Percentiles rank a stretch among this genome's conserved stretches.
These are phyloP conservation scores for Xylariaceae sp. DNA, from an alignment of 2,329 filamentous ascomycete genomes.

Conservation along the genomic window DNA sequence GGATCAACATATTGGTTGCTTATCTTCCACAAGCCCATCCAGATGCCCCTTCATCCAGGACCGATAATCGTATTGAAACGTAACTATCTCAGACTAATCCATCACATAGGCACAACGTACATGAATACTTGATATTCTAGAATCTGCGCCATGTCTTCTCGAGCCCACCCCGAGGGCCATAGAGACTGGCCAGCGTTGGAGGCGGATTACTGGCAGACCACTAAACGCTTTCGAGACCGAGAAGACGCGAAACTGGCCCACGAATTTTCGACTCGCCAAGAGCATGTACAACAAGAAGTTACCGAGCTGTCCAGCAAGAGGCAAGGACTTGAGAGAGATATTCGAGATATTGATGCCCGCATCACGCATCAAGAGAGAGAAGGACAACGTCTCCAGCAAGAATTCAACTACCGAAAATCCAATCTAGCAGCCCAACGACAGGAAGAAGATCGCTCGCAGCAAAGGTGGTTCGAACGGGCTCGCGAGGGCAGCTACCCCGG, in stretches of 20 bases:
- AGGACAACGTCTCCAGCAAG: slow-evolving; percentile 22
- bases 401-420: slow-evolving; percentile 18
- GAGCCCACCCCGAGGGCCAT: slow-evolving; percentile 15
- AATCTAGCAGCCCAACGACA: slow-evolving; percentile 17
- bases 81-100: background rate
- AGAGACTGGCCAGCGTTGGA: slow-evolving; percentile 23
- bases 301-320: slow-evolving; percentile 22
- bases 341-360: slow-evolving; percentile 15
- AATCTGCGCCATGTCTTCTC: slow-evolving; percentile 21
- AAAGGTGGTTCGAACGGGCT: slow-evolving; percentile 18
- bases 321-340: slow-evolving; percentile 19
- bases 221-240: slow-evolving; percentile 17
- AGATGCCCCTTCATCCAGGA: too few species aligned
- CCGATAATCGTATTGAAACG: too few species aligned
- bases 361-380: slow-evolving; percentile 25
- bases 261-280: slow-evolving; percentile 20
- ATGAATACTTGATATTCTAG: slow-evolving; percentile 6
- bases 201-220: slow-evolving; percentile 23
- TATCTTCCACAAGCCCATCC: background rate
- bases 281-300: slow-evolving; percentile 20
- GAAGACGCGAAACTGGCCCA: slow-evolving; percentile 23
- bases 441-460: slow-evolving; percentile 23
- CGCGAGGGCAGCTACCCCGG: slow-evolving; percentile 13
- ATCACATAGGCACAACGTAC: slow-evolving; percentile 7
- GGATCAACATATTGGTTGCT: background rate